Percentiles rank a stretch among this genome's conserved stretches.
Conservation (phyloP, 768 basidiomycete genomes). For the Calocera cornea region DNA sequence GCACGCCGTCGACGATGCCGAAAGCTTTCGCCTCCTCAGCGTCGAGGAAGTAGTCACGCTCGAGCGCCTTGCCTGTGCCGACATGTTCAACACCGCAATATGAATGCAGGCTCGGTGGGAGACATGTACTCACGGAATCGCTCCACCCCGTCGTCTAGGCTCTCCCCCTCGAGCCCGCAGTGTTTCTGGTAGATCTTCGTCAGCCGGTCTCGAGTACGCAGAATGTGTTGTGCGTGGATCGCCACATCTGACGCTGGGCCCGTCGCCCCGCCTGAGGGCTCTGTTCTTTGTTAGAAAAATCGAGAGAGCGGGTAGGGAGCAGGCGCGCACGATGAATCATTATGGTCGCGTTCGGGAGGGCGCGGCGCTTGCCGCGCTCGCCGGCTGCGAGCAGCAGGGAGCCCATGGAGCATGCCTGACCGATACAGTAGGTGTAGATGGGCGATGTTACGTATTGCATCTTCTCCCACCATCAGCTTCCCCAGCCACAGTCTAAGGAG, state of each 20-base stretch:
- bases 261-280: conserved; percentile 90
- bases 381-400: conserved; percentile 84
- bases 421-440: conserved; percentile 92
- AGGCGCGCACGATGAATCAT: conserved; percentile 88
- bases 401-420: conserved; percentile 93
- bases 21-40: conserved; percentile 82
- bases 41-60: conserved; percentile 75
- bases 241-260: conserved; percentile 95
- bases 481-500: conserved; percentile 4
- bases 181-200: conserved; percentile 85
- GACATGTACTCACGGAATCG: conserved; percentile 54
- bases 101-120: conserved; percentile 14
- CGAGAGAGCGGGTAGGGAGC: conserved; percentile 8
- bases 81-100: not conserved
- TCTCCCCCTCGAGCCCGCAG: conserved; percentile 57
- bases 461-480: conserved; percentile 10
- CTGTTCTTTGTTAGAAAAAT: conserved; percentile 30
- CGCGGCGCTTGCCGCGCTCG: conserved; percentile 80
- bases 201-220: conserved; percentile 69
- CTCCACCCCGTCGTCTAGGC: conserved; percentile 43
- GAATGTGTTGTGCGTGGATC: conserved; percentile 93
- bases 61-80: conserved; percentile 62
- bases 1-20: conserved; percentile 84
- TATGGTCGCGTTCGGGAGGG: conserved; percentile 84
- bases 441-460: conserved; percentile 79